Conservation (phyloP, 805 yeast genomes). For the Candida sonorensis region DNA sequence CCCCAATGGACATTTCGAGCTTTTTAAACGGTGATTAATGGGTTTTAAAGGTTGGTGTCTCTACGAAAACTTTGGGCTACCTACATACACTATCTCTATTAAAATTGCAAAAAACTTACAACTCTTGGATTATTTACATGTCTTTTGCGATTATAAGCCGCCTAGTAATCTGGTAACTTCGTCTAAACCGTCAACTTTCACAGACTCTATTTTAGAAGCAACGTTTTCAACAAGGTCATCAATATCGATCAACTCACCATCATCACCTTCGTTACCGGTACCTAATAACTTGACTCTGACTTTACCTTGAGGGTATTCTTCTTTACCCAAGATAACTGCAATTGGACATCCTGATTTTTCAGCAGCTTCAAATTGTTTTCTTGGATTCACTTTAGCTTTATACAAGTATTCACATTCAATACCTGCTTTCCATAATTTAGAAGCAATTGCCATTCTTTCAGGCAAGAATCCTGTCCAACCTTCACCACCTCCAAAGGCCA, state of each 20-base stretch:
- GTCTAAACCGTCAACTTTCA: slow-evolving; percentile 49
- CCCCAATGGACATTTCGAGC: no score
- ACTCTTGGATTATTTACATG: no score
- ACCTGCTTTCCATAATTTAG: slow-evolving; percentile 79
- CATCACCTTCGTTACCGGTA: slow-evolving; percentile 71
- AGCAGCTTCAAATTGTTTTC: slow-evolving; percentile 97
- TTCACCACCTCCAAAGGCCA: slow-evolving; percentile 99
- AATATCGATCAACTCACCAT: slow-evolving; percentile 72
- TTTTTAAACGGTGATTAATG: no score
- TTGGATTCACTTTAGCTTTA: slow-evolving; percentile 88
- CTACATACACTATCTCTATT: no score
- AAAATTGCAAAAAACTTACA: no score
- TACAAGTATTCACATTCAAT: slow-evolving; percentile 88
- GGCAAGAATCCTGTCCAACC: slow-evolving; percentile 90
- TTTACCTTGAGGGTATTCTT: slow-evolving; percentile 77
- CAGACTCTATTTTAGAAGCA: slow-evolving; percentile 27
- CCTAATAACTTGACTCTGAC: slow-evolving; percentile 85
- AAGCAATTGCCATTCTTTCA: slow-evolving; percentile 86
- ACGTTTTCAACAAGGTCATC: slow-evolving; percentile 51
- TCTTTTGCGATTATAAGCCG: slow-evolving; percentile 33
- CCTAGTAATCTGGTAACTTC: slow-evolving; percentile 58
- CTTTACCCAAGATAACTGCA: slow-evolving; percentile 93
- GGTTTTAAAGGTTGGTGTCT: no score
- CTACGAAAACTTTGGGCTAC: no score
- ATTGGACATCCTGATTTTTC: slow-evolving; percentile 87